Percentiles rank a stretch among this genome's conserved stretches.
phyloP scores from a whole-genome alignment of 768 basidiomycete genomes.

The Leccinum imitatum region DNA sequence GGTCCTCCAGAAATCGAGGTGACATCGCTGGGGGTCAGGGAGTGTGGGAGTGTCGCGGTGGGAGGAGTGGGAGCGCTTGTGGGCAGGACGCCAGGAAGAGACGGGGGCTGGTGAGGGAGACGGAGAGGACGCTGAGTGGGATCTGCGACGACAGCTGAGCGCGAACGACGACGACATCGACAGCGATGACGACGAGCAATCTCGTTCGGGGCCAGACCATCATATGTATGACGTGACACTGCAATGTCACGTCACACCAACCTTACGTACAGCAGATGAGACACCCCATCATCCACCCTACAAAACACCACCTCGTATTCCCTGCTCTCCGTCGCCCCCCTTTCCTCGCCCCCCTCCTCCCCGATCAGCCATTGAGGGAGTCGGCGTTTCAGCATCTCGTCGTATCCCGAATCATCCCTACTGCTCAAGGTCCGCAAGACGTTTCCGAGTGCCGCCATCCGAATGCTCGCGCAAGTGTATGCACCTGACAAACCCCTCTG shows the following conservation, averaged over 20 bases:
- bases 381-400: neutral
- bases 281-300: slow-evolving; percentile 3
- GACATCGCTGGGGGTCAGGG: slow-evolving; percentile 47
- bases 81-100: slow-evolving; percentile 40
- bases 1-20: slow-evolving; percentile 51
- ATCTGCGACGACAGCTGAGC: slow-evolving; percentile 47
- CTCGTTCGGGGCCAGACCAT: slow-evolving; percentile 18
- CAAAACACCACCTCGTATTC: slow-evolving; percentile 24
- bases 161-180: slow-evolving; percentile 38
- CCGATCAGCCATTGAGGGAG: neutral
- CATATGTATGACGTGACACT: slow-evolving; percentile 23
- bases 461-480: slow-evolving; percentile 33
- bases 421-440: slow-evolving; percentile 36
- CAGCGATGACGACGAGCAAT: slow-evolving; percentile 12
- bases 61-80: slow-evolving; percentile 51
- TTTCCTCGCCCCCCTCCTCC: slow-evolving; percentile 29
- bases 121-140: slow-evolving; percentile 48
- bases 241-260: slow-evolving; percentile 25
- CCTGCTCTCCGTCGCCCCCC: slow-evolving; percentile 14
- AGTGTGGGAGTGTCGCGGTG: slow-evolving; percentile 35
- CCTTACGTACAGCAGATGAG: slow-evolving; percentile 23
- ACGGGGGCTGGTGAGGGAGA: slow-evolving; percentile 37
- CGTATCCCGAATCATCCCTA: slow-evolving; percentile 24
- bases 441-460: slow-evolving; percentile 46
- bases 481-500: slow-evolving; percentile 10